Conservation (phyloP, 108 stramenopile genomes). For the Hondaea fermentalgiana region DNA sequence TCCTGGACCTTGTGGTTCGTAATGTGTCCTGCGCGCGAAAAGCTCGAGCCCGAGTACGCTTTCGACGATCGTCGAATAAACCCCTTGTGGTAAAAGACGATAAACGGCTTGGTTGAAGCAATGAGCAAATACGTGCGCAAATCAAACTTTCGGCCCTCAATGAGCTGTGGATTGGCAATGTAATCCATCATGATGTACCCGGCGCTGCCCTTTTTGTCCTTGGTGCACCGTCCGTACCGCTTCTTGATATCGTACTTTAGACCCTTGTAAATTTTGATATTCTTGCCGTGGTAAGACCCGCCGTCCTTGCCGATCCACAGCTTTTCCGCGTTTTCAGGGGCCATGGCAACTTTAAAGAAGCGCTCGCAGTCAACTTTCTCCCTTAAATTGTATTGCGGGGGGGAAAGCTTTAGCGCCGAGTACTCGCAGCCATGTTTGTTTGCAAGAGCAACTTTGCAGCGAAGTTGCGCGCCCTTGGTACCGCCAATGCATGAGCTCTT, state of each 20-base stretch:
- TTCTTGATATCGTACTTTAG: background rate
- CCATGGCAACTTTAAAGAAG: background rate
- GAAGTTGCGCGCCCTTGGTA: conserved; percentile 9
- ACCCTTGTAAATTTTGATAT: background rate
- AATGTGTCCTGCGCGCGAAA: background rate
- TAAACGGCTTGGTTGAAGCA: background rate
- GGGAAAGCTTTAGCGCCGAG: background rate
- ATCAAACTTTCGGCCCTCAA: conserved; percentile 8
- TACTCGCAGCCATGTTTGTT: conserved; percentile 6
- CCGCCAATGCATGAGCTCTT: conserved; percentile 7
- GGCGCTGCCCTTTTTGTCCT: background rate
- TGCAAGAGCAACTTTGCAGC: background rate
- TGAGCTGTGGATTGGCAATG: conserved; percentile 9
- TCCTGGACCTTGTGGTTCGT: conserved; percentile 14
- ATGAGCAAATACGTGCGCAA: background rate
- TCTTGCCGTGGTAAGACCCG: background rate
- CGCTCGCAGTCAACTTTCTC: background rate
- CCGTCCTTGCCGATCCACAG: conserved; percentile 6
- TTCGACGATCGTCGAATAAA: background rate
- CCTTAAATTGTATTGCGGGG: background rate
- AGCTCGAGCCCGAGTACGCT: background rate
- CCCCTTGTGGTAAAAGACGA: conserved; percentile 2
- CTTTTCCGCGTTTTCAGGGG: background rate
- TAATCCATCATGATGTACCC: conserved; percentile 8
- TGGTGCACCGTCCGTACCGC: background rate